A percentile compares a stretch with the other conserved stretches of the same genome.
phyloP scores from a whole-genome alignment of 495 filamentous ascomycete genomes.

The Tuber indicum region DNA sequence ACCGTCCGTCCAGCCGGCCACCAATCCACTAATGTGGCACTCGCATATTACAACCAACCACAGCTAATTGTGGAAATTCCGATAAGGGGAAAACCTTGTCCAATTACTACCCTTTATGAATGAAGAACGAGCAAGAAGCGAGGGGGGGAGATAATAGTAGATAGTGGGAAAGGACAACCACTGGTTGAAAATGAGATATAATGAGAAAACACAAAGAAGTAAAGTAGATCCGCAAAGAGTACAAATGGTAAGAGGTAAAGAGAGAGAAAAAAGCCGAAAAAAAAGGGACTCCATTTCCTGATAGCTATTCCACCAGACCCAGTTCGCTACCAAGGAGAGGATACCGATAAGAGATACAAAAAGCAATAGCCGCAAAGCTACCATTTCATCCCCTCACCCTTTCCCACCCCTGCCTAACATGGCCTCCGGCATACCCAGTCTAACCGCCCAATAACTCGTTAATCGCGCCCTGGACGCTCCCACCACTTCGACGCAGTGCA shows the following conservation, averaged over 20 bases:
- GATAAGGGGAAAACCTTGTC: not conserved
- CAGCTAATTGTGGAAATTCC: not conserved
- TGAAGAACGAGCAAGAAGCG: not conserved
- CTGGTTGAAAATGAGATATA: not conserved
- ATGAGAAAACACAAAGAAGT: not conserved
- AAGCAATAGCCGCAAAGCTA: not conserved
- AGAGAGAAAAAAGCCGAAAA: not conserved
- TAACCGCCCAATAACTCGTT: constrained; percentile 59
- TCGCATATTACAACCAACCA: not conserved
- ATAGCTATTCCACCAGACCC: not conserved
- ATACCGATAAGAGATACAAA: not conserved
- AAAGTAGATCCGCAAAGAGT: not conserved
- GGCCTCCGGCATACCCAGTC: not conserved
- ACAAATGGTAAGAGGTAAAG: not conserved
- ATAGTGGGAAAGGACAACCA: not conserved
- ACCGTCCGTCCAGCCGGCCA: not conserved
- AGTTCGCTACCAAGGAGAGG: not conserved
- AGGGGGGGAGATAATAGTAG: not conserved
- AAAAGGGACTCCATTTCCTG: not conserved
- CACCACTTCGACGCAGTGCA: constrained; percentile 80
- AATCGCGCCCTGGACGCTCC: constrained; percentile 90
- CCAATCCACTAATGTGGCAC: no score
- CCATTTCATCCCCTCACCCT: not conserved
- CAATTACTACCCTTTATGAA: not conserved
- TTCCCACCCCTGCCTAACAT: not conserved